Evolutionary conservation across 495 filamentous ascomycete genomes (phyloP), one percentile per base, ranked within the genome.

Genomic region (Daldinia concentrica): DNA sequence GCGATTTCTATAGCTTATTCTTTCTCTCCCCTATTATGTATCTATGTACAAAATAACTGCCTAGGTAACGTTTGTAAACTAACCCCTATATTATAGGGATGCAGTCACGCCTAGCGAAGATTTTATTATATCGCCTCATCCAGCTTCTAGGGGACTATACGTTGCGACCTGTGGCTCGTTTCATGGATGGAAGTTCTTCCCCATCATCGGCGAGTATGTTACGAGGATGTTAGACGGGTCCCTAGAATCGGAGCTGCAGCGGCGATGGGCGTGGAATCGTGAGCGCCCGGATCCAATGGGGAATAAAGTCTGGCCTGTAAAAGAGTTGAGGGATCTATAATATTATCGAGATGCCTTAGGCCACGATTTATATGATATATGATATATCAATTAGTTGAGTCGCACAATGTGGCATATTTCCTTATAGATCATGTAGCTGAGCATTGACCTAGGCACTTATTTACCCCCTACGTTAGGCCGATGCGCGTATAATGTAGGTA

Each of bases 151-250:
- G 37, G 83, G 83, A 29, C 68, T 86, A 0, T 81, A 78, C 52
- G 59, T 86, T 57, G 84, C 84, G 2, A 82, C 78, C 4, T 80
- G 72, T n/a, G 84, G 84, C 7, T 83, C 82, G 22, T 85, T 84
- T 64, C 83, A 86, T 57, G 79, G 82, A 7, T 90, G 80, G 78
- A 90, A 90, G 73, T 90, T 90, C 78, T 79, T 89, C 62, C 87
- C 88, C 0, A 83, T 85, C 12, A 79, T 90, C 43, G 88, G 88
- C 15, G 81, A 85, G 27, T 88, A 90, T 69, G 84, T 90, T 32
- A 80, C 84, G 1, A 74, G 85, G 50, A 84, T 89, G 86, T 74
- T 90, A 8, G 78, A 85, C 19, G 84, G 81, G 3, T 75, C 80
- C 8, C 71, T 88, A 2, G 79, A 79, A 22, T 74, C 78, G 1